Percentiles rank a stretch among this genome's conserved stretches.
Evolutionary conservation across 192 early-diverging fungal genomes (phyloP).

Genomic region (Paraglomus occultum): DNA sequence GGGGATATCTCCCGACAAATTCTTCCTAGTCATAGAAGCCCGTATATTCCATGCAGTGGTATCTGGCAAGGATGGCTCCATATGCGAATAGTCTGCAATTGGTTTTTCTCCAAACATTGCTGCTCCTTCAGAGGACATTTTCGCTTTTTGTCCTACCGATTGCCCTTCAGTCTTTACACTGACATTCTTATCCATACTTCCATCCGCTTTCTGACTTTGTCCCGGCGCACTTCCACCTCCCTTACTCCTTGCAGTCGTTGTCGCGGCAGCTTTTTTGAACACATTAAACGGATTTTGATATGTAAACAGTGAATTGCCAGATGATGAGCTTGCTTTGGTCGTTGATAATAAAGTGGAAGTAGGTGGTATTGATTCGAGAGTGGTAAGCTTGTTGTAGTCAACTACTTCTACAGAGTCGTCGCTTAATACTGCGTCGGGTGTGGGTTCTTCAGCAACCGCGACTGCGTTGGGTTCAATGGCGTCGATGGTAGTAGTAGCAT

Average conservation of each 20-base stretch:
- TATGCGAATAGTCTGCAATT: neutral
- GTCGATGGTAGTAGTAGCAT: neutral
- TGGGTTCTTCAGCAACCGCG: neutral
- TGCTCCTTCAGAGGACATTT: too few relatives aligned
- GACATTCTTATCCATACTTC: too few relatives aligned
- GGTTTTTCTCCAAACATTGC: too few relatives aligned
- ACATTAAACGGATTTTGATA: constrained; percentile 48
- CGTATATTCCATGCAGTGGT: constrained; percentile 28
- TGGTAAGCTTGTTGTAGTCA: constrained; percentile 17
- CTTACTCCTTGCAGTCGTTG: neutral
- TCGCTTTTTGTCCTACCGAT: too few relatives aligned
- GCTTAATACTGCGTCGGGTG: constrained; percentile 7
- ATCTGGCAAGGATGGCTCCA: constrained; percentile 14
- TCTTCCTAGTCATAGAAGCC: constrained; percentile 9
- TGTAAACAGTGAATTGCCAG: constrained; percentile 40
- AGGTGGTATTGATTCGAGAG: constrained; percentile 15
- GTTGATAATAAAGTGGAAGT: constrained; percentile 27
- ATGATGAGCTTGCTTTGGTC: constrained; percentile 31
- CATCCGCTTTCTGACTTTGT: too few relatives aligned
- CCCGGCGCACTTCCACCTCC: too few relatives aligned
- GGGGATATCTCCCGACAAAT: constrained; percentile 4
- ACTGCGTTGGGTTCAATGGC: neutral
- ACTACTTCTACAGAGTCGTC: constrained; percentile 4
- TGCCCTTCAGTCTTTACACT: too few relatives aligned
- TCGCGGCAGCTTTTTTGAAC: constrained; percentile 32